phyloP scores from a whole-genome alignment of 495 filamentous ascomycete genomes.

The Astrothelium macrocarpum region DNA sequence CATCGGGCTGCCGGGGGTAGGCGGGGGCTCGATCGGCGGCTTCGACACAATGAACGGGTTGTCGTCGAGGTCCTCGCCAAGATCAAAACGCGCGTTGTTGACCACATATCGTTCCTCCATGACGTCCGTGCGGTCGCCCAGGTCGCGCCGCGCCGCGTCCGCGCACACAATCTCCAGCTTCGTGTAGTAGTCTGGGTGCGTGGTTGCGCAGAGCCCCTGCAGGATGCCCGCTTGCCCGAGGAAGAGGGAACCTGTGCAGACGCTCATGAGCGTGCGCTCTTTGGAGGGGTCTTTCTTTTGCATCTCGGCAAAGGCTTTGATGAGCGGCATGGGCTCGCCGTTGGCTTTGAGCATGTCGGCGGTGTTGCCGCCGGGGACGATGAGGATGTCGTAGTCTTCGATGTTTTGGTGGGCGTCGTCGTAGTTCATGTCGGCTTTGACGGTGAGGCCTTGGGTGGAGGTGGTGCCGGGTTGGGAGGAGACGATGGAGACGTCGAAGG shows the following conservation, averaged over 20 bases:
- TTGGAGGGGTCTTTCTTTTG: slow-evolving; percentile 56
- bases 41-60: slow-evolving; percentile 56
- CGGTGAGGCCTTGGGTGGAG: slow-evolving; percentile 34
- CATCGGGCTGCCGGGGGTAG: slow-evolving; percentile 41
- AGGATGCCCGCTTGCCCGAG: slow-evolving; percentile 64
- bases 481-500: slow-evolving; percentile 37
- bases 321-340: slow-evolving; percentile 51
- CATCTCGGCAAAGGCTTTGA: slow-evolving; percentile 56
- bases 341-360: slow-evolving; percentile 47
- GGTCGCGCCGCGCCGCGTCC: slow-evolving; percentile 38
- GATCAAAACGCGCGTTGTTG: slow-evolving; percentile 68
- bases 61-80: slow-evolving; percentile 60
- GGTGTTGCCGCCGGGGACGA: slow-evolving; percentile 55
- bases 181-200: slow-evolving; percentile 35
- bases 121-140: slow-evolving; percentile 58
- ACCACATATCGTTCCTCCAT: slow-evolving; percentile 71
- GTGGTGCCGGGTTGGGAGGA: slow-evolving; percentile 27
- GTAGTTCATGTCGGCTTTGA: slow-evolving; percentile 41
- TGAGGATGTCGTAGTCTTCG: slow-evolving; percentile 59
- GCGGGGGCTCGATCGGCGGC: slow-evolving; percentile 14
- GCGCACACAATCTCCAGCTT: slow-evolving; percentile 55
- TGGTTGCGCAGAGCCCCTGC: slow-evolving; percentile 54
- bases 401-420: slow-evolving; percentile 56
- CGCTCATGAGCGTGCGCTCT: slow-evolving; percentile 63
- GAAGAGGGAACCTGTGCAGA: slow-evolving; percentile 67